Evolutionary conservation across 768 basidiomycete genomes (phyloP), one percentile per base, ranked within the genome.

Genomic region (Pisolithus tinctorius): DNA sequence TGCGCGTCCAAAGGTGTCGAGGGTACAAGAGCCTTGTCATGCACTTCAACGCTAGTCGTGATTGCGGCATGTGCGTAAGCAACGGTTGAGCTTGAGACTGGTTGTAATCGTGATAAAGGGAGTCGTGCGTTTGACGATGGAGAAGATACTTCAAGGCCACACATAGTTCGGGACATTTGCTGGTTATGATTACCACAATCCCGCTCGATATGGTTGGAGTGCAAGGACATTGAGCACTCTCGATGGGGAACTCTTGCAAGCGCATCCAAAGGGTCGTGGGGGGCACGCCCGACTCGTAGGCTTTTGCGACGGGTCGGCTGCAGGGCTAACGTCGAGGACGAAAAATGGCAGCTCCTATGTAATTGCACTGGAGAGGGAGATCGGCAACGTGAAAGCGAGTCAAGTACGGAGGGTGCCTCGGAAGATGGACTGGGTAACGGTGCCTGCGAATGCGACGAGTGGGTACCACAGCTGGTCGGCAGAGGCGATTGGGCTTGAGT

Each of bases 351-450:
- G 36, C 55, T 52, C 55, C 53, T 69, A 48, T 49, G 65, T 13
- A 73, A 65, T 4, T 81, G 74, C 6, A 69, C 67, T n/a, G 79
- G 79, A 20, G 77, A 78, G 5, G 74, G 66, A 3, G 77, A 71
- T 40, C 74, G 70, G 45, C 13, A 13, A 73, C 69, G 41, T 73
- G 71, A 53, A 71, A 70, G 30, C 61, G 30, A 1, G 63, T 57
- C 42, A 48, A 49, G 41, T 57, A 47, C 23, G 61, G 60, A n/a
- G 57, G 48, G 43, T 51, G 23, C 6, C 23, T 48, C 48, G 31
- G 49, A 10, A 40, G 51, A 25, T 37, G 46, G 42, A 30, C 47
- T 55, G 5, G 69, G 65, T 38, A 70, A 69, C 20, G 67, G 59
- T 3, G 60, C 62, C 16, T 61, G 62, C 20, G 66, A 62, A 4